Evolutionary conservation across 1,284 basidiomycete genomes (phyloP).

Genomic region (Cutaneotrichosporon cavernicola): DNA sequence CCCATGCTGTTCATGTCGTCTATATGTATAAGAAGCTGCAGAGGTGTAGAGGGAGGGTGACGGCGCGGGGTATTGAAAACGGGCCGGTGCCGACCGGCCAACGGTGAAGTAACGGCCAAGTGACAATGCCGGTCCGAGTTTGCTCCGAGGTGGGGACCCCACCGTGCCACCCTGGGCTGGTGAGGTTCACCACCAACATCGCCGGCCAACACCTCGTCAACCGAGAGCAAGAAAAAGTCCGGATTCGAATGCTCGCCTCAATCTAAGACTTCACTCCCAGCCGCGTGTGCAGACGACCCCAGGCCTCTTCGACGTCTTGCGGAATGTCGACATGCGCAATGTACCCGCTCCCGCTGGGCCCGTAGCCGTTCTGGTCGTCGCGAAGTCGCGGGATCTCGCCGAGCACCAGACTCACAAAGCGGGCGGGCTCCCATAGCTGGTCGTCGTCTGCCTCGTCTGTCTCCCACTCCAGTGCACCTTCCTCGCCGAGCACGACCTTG

Average conservation of each 20-base stretch:
- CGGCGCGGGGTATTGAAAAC: neutral
- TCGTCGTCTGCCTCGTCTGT: neutral
- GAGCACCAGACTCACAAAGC: neutral
- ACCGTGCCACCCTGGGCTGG: neutral
- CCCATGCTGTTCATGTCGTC: neutral
- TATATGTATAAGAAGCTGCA: conserved; percentile 1
- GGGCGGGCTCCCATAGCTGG: neutral
- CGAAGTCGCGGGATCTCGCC: neutral
- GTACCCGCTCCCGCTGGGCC: neutral
- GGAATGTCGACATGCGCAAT: conserved; percentile 2
- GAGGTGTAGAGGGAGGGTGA: neutral
- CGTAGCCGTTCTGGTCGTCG: neutral
- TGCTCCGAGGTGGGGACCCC: neutral
- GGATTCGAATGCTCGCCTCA: neutral
- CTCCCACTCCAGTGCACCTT: neutral
- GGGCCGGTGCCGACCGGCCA: neutral
- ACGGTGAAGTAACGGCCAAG: neutral
- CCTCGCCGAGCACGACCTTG: neutral
- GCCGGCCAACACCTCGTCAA: neutral
- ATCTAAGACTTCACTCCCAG: neutral
- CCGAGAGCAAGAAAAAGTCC: neutral
- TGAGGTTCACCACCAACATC: neutral
- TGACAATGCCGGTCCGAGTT: neutral
- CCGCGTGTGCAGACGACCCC: neutral
- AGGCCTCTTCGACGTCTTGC: neutral